These are phyloP conservation scores for Massospora cicadina DNA, from an alignment of 371 early-diverging fungal genomes.

Conservation along the genomic window DNA sequence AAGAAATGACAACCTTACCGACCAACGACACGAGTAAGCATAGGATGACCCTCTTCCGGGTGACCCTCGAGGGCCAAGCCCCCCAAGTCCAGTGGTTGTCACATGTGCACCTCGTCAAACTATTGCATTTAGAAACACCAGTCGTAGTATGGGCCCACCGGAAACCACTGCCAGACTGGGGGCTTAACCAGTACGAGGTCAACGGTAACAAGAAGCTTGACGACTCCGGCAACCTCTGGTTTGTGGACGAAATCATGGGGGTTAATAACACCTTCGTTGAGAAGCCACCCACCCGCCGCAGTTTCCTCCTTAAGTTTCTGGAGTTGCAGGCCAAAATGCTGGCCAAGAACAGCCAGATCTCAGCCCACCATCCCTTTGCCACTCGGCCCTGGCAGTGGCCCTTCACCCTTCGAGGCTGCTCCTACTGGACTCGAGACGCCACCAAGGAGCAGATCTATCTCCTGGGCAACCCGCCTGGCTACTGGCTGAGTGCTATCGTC, in stretches of 20 bases:
- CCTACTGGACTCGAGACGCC: conserved; percentile 73
- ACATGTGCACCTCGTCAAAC: conserved; percentile 32
- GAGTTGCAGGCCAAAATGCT: conserved; percentile 86
- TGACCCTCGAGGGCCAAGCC: conserved; percentile 31
- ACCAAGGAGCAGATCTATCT: conserved; percentile 77
- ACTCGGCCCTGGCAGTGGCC: conserved; percentile 78
- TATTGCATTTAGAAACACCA: conserved; percentile 61
- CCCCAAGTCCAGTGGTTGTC: conserved; percentile 27
- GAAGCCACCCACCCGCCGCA: background rate
- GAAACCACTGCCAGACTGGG: conserved; percentile 87
- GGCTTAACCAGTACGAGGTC: conserved; percentile 80
- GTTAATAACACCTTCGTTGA: conserved; percentile 23
- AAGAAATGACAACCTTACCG: conserved; percentile 68
- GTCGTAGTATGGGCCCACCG: conserved; percentile 64
- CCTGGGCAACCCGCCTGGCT: conserved; percentile 88
- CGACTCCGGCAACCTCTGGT: conserved; percentile 63
- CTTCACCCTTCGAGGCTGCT: conserved; percentile 72
- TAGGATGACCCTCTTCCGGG: conserved; percentile 47
- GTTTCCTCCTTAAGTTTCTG: conserved; percentile 61
- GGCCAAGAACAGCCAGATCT: conserved; percentile 75
- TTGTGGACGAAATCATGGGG: conserved; percentile 42
- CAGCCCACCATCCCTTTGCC: conserved; percentile 82
- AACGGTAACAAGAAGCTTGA: conserved; percentile 83
- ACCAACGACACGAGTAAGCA: conserved; percentile 21
- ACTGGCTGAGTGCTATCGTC: conserved; percentile 55